Percentiles rank a stretch among this genome's conserved stretches.
Evolutionary conservation across 116 monocot genomes (phyloP).

Genomic region (Dioscorea cayenensis): DNA sequence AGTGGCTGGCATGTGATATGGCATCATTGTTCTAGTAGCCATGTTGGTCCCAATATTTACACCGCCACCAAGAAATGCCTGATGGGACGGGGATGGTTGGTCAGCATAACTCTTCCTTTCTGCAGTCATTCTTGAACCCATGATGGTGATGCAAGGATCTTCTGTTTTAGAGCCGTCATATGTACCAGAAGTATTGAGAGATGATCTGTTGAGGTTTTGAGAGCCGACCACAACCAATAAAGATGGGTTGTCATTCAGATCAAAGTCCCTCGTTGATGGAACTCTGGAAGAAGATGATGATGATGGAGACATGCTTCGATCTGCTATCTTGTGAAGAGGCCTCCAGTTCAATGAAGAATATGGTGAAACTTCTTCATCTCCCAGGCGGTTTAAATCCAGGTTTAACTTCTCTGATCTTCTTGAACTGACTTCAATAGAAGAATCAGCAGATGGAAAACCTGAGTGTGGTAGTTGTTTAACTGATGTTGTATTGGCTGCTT

Average conservation of each 20-base stretch:
- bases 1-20: slow-evolving; percentile 22
- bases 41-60: slow-evolving; percentile 8
- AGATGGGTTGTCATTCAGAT: slow-evolving; percentile 69
- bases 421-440: slow-evolving; percentile 51
- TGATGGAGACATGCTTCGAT: slow-evolving; percentile 37
- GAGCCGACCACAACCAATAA: slow-evolving; percentile 20
- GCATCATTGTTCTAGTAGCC: slow-evolving; percentile 12
- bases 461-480: slow-evolving; percentile 21
- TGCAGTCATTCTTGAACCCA: slow-evolving; percentile 49
- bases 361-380: slow-evolving; percentile 35
- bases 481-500: slow-evolving; percentile 11
- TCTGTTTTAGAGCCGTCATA: slow-evolving; percentile 10
- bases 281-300: slow-evolving; percentile 65
- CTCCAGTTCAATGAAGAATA: slow-evolving; percentile 18
- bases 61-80: slow-evolving; percentile 16
- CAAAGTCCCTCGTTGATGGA: slow-evolving; percentile 48
- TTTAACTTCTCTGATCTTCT: slow-evolving; percentile 38
- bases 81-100: slow-evolving; percentile 10
- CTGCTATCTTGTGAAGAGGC: slow-evolving; percentile 26
- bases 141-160: slow-evolving; percentile 32
- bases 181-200: slow-evolving; percentile 1
- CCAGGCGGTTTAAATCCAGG: slow-evolving; percentile 63
- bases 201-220: slow-evolving; percentile 7
- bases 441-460: slow-evolving; percentile 35
- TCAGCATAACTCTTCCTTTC: slow-evolving; percentile 27